Evolutionary conservation across 495 filamentous ascomycete species (phyloP), one percentile per base, ranked within the genome.

Genomic region (Margaritispora aquatica): DNA sequence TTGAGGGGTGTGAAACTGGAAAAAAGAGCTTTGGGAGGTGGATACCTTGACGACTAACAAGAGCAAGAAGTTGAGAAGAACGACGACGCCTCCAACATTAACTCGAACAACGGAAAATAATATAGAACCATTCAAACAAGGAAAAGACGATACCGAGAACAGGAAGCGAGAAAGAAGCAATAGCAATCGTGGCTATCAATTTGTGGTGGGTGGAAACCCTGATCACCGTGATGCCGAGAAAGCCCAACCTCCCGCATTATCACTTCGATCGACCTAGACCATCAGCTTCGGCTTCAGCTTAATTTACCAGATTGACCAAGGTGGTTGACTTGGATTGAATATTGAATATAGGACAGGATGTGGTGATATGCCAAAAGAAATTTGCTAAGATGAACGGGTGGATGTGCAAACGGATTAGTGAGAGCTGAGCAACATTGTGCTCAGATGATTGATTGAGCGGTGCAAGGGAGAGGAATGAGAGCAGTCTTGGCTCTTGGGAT

Each of bases 321-420:
- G n/a, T n/a, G n/a, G n/a, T n/a, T n/a, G n/a, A n/a, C n/a, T n/a
- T n/a, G n/a, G n/a, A n/a, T n/a, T n/a, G n/a, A n/a, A n/a, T n/a
- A n/a, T n/a, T n/a, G n/a, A n/a, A n/a, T n/a, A n/a, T n/a, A n/a
- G n/a, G n/a, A n/a, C n/a, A n/a, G n/a, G n/a, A n/a, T n/a, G n/a
- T n/a, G n/a, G n/a, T n/a, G n/a, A n/a, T n/a, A n/a, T n/a, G n/a
- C n/a, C n/a, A 29, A 29, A n/a, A 26, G 26, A 13, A 26, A 29
- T 27, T 19, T 53, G 51, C 29, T n/a, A n/a, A 29, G 21, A 15
- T 19, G 10, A n/a, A 17, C 1, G 17, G 21, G 23, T 7, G 13
- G 11, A 51, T 23, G 10, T 21, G 54, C 54, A 57, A 57, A 47
- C 54, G 22, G 54, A 49, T 24, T 57, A 15, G 31, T 29, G 50